Conservation (phyloP, 1,284 basidiomycete species). For the Calocybe gambosa region DNA sequence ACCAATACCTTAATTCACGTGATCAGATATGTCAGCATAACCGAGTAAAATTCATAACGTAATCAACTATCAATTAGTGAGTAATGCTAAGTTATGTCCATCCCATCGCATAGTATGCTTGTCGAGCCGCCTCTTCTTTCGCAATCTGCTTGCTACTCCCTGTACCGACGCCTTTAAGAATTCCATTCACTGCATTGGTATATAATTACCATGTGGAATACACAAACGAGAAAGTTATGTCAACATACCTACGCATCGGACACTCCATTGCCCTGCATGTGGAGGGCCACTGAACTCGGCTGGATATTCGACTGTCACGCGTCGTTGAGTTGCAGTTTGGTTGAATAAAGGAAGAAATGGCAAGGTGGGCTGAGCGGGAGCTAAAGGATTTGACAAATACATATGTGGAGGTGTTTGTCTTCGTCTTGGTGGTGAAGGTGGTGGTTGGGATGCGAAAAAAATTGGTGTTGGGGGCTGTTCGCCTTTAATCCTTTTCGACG, state of each 20-base stretch:
- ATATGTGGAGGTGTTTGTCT: conserved; percentile 14
- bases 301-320: conserved; percentile 53
- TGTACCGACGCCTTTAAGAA: conserved; percentile 54
- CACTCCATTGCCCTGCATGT: conserved; percentile 61
- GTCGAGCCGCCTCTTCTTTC: conserved; percentile 66
- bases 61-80: too few species aligned
- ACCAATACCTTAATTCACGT: conserved; percentile 6
- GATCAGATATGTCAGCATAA: conserved; percentile 12
- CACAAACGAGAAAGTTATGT: neutral
- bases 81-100: too few species aligned
- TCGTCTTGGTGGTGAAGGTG: conserved; percentile 21
- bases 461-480: conserved; percentile 24
- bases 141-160: conserved; percentile 65
- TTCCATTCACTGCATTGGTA: conserved; percentile 64
- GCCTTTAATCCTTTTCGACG: conserved; percentile 32
- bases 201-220: conserved; percentile 8
- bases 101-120: conserved; percentile 65
- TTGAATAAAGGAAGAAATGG: conserved; percentile 68
- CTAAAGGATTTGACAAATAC: conserved; percentile 42
- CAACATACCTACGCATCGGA: conserved; percentile 56
- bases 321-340: conserved; percentile 59
- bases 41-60: neutral
- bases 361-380: conserved; percentile 50
- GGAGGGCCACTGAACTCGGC: conserved; percentile 54
- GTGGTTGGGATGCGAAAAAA: conserved; percentile 29